phyloP scores from a whole-genome alignment of 139 green algal species.

The Picochlorum sp. region DNA sequence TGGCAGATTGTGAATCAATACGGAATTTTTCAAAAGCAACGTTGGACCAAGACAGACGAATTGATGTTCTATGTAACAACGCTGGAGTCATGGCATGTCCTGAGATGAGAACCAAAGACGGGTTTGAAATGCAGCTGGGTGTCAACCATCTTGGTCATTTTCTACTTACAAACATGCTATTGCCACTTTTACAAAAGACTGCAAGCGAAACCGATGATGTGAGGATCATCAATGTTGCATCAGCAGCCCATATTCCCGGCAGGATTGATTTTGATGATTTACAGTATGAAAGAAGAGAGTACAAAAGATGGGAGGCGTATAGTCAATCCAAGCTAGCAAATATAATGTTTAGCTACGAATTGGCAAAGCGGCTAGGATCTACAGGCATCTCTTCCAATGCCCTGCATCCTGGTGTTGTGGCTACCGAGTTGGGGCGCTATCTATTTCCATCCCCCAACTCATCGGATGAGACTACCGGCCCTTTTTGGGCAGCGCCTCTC shows the following conservation, averaged over 20 bases:
- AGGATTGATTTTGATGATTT: conserved; percentile 68
- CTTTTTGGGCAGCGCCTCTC: conserved; percentile 29
- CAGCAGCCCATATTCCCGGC: conserved; percentile 59
- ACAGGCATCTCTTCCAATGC: conserved; percentile 43
- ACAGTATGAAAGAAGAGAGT: conserved; percentile 23
- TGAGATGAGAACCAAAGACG: conserved; percentile 51
- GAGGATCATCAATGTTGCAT: conserved; percentile 74
- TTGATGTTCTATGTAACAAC: conserved; percentile 76
- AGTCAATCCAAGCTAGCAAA: conserved; percentile 82
- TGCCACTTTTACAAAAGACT: conserved; percentile 39
- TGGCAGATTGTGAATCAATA: conserved; percentile 46
- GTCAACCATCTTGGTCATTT: conserved; percentile 72
- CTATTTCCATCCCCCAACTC: background rate
- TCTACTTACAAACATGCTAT: conserved; percentile 51
- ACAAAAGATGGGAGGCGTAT: conserved; percentile 42
- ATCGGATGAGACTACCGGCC: background rate
- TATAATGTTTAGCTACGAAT: conserved; percentile 79
- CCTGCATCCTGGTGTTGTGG: conserved; percentile 73
- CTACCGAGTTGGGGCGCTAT: conserved; percentile 63
- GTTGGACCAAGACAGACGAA: conserved; percentile 27
- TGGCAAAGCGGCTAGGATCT: conserved; percentile 36
- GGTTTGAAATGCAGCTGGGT: conserved; percentile 58
- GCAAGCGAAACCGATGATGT: background rate
- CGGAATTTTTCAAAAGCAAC: conserved; percentile 29
- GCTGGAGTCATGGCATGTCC: conserved; percentile 69